phyloP scores from a whole-genome alignment of 495 filamentous ascomycete genomes.

The Neurospora tetraspora region DNA sequence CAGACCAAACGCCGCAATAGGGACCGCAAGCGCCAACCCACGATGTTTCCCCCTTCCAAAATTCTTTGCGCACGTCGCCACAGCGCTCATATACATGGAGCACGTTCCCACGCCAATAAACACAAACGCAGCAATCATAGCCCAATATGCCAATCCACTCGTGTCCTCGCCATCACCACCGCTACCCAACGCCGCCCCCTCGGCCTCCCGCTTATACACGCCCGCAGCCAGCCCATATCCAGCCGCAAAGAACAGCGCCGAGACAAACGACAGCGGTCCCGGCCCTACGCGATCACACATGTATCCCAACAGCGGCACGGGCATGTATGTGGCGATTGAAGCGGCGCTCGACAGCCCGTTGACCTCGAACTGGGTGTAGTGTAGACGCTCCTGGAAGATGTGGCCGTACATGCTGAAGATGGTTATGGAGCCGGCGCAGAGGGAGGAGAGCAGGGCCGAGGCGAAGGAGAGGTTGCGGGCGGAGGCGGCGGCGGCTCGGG shows the following conservation, averaged over 20 bases:
- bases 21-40: conserved; percentile 78
- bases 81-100: conserved; percentile 74
- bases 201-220: conserved; percentile 54
- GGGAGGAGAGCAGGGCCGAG: conserved; percentile 34
- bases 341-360: conserved; percentile 80
- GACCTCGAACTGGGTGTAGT: conserved; percentile 82
- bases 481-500: conserved; percentile 13
- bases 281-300: conserved; percentile 83
- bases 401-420: conserved; percentile 88
- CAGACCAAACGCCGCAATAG: conserved; percentile 86
- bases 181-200: conserved; percentile 23
- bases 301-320: conserved; percentile 80
- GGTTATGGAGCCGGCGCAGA: conserved; percentile 77
- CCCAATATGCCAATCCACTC: conserved; percentile 61
- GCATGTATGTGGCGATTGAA: conserved; percentile 78
- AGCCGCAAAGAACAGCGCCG: conserved; percentile 60
- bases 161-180: conserved; percentile 5
- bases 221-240: conserved; percentile 81
- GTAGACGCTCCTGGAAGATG: conserved; percentile 70
- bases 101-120: conserved; percentile 72
- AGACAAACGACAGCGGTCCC: conserved; percentile 58
- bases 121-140: conserved; percentile 80
- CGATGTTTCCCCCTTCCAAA: conserved; percentile 82
- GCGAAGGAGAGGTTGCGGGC: conserved; percentile 30
- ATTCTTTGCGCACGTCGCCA: conserved; percentile 95